Percentiles rank a stretch among this genome's conserved stretches.
phyloP scores from a whole-genome alignment of 1,284 basidiomycete species.

The Irpex lacteus region DNA sequence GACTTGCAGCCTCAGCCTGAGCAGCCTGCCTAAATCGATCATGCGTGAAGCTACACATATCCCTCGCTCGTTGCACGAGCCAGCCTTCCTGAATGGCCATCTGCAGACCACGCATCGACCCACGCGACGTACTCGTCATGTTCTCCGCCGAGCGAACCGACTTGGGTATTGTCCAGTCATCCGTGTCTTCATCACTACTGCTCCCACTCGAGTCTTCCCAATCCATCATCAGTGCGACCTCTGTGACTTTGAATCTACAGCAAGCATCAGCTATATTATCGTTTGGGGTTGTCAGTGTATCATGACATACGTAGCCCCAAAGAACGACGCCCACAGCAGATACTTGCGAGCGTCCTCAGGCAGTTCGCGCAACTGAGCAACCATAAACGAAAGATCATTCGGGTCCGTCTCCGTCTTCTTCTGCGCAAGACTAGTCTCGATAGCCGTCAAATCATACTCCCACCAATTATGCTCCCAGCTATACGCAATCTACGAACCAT shows the following conservation, averaged over 20 bases:
- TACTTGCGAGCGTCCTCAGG: slow-evolving; percentile 63
- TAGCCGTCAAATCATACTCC: slow-evolving; percentile 55
- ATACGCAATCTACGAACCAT: slow-evolving; percentile 47
- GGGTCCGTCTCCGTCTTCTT: slow-evolving; percentile 52
- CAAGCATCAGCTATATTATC: not conserved
- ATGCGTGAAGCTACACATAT: slow-evolving; percentile 73
- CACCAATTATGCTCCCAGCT: slow-evolving; percentile 60
- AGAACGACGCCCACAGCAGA: slow-evolving; percentile 66
- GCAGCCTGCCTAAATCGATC: slow-evolving; percentile 71
- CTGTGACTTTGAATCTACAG: slow-evolving; percentile 63
- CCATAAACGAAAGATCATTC: slow-evolving; percentile 59
- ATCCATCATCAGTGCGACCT: slow-evolving; percentile 69
- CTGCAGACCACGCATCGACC: slow-evolving; percentile 66
- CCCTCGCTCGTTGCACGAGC: slow-evolving; percentile 65
- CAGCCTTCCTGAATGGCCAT: slow-evolving; percentile 65
- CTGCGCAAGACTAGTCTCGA: slow-evolving; percentile 50
- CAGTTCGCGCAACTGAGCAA: slow-evolving; percentile 56
- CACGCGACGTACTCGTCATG: slow-evolving; percentile 40
- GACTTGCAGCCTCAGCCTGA: slow-evolving; percentile 50
- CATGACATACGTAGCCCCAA: slow-evolving; percentile 58
- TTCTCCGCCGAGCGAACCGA: slow-evolving; percentile 43
- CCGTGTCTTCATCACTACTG: slow-evolving; percentile 52
- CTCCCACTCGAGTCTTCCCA: slow-evolving; percentile 56
- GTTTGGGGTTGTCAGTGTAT: not conserved
- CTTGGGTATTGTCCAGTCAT: slow-evolving; percentile 51